phyloP scores from a whole-genome alignment of 495 filamentous ascomycete genomes.

The Patellaria atrata region DNA sequence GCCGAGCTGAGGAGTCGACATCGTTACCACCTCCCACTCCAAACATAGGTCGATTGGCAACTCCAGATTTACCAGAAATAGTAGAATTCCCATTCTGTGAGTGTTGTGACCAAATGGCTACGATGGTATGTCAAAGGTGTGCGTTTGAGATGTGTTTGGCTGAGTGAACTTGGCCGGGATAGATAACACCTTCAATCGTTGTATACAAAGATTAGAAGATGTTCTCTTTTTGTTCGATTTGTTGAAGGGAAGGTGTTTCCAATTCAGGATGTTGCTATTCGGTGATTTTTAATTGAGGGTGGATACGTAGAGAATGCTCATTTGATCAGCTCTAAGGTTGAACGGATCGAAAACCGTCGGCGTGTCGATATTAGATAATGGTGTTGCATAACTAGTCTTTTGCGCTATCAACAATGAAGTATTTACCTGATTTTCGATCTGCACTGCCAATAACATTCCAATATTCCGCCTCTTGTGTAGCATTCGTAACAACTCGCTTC shows the following conservation, averaged over 20 bases:
- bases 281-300: no score
- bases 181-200: background rate
- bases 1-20: no score
- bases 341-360: background rate
- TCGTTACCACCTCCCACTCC: conserved; percentile 19
- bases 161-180: background rate
- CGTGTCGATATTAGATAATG: background rate
- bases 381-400: conserved; percentile 7
- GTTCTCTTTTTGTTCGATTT: background rate
- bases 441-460: conserved; percentile 59
- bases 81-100: conserved; percentile 15
- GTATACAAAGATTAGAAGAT: background rate
- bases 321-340: background rate
- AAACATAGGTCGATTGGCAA: conserved; percentile 13
- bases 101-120: conserved; percentile 10
- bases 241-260: background rate
- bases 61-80: conserved; percentile 17
- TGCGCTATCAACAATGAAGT: conserved; percentile 65
- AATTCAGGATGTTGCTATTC: no score
- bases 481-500: conserved; percentile 21
- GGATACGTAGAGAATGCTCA: no score
- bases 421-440: conserved; percentile 50
- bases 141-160: background rate
- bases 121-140: background rate
- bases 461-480: conserved; percentile 31